Conservation (phyloP, 2,329 filamentous ascomycete genomes). For the Proliferodiscus dingleyae region DNA sequence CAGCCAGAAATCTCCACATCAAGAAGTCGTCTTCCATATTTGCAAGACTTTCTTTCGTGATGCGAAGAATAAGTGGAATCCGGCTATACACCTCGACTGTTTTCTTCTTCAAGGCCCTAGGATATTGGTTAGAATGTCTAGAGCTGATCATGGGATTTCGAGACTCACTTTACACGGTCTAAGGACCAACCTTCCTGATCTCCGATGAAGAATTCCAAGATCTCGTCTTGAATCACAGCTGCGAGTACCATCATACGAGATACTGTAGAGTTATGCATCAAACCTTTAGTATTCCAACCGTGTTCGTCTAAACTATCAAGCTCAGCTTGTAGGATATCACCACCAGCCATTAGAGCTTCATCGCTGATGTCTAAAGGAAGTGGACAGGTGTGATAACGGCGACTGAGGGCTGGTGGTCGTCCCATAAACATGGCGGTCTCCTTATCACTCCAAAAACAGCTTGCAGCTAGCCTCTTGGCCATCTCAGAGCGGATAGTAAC, state of each 20-base stretch:
- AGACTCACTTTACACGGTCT: constrained; percentile 15
- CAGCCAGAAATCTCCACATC: constrained; percentile 12
- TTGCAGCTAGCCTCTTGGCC: constrained; percentile 10
- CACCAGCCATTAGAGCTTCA: constrained; percentile 32
- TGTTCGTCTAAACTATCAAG: constrained; percentile 30
- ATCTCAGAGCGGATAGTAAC: constrained; percentile 15
- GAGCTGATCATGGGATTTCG: no score
- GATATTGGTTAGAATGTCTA: neutral
- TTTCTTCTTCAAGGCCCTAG: constrained; percentile 10
- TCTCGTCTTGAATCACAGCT: constrained; percentile 14
- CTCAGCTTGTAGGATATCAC: constrained; percentile 25
- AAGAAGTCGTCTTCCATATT: neutral
- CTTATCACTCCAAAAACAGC: constrained; percentile 31
- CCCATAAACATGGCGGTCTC: constrained; percentile 39
- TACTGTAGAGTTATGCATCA: constrained; percentile 30
- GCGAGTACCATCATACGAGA: constrained; percentile 9
- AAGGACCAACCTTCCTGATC: constrained; percentile 8
- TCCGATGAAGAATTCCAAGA: constrained; percentile 18
- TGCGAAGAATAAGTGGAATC: constrained; percentile 4
- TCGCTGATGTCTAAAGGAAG: constrained; percentile 38
- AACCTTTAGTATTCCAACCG: constrained; percentile 36
- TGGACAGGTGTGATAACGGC: constrained; percentile 35
- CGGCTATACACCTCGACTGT: constrained; percentile 5
- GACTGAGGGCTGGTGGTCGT: constrained; percentile 36
- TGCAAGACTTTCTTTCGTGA: constrained; percentile 10